A percentile compares a stretch with the other conserved stretches of the same genome.
These are phyloP conservation scores for Glonium stellatum DNA, from an alignment of 495 filamentous ascomycete species.

Conservation along the genomic window DNA sequence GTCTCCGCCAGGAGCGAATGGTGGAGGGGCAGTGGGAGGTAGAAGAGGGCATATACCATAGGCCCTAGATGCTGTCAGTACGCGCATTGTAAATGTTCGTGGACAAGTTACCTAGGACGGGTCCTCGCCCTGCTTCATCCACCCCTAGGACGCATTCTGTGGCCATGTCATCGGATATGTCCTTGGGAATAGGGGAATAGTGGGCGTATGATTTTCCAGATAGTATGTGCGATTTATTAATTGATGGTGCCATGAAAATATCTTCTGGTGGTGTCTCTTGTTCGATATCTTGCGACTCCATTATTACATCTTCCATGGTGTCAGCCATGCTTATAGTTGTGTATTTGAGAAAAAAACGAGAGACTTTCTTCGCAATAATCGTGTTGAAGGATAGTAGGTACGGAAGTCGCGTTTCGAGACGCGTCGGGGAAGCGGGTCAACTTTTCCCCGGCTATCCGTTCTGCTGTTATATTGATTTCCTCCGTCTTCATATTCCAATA, in stretches of 20 bases:
- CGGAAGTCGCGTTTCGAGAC: neutral
- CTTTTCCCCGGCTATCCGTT: no score
- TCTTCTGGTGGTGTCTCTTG: conserved; percentile 51
- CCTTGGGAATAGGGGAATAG: conserved; percentile 59
- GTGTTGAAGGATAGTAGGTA: neutral
- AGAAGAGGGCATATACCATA: conserved; percentile 94
- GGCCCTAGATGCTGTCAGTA: conserved; percentile 45
- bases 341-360: neutral
- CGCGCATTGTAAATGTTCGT: neutral
- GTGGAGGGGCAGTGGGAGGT: conserved; percentile 62
- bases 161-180: conserved; percentile 43
- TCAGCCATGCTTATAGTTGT: conserved; percentile 15
- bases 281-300: conserved; percentile 21
- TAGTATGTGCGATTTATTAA: conserved; percentile 55
- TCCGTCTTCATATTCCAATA: no score
- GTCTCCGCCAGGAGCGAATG: conserved; percentile 63
- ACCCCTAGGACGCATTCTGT: conserved; percentile 71
- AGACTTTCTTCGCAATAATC: neutral
- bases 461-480: no score
- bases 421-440: neutral
- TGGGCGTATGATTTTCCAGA: conserved; percentile 75
- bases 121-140: conserved; percentile 92
- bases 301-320: conserved; percentile 13
- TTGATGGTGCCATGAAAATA: conserved; percentile 70
- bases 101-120: conserved; percentile 58